Evolutionary conservation across 2,329 filamentous ascomycete species (phyloP), one percentile per base, ranked within the genome.

Genomic region (Beauveria rudraprayagi): DNA sequence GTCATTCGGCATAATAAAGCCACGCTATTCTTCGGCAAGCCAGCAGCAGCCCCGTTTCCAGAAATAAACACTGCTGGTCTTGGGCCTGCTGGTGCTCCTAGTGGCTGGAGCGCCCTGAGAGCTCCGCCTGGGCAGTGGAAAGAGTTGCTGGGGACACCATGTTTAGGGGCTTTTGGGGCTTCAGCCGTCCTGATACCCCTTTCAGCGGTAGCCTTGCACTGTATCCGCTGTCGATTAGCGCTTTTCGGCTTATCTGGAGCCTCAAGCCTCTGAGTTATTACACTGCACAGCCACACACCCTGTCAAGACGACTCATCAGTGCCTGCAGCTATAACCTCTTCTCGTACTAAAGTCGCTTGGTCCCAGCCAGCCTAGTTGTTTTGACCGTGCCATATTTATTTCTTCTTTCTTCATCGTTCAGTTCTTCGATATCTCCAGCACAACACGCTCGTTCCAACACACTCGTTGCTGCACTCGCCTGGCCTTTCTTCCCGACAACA

Each of bases 11-110:
- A 37, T 37, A 37, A 16, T 6, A 37, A 37, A 37, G 34, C 34
- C 34, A 37, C 11, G 11, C 34, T 37, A 37, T 37, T 37, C 34
- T 37, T 37, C 11, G 34, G 34, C 14, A 37, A 16, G 34, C 34
- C 34, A 37, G 34, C 34, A 34, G 9, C 5, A 50, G 58, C 51
- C 51, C 58, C 51, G 44, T 61, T 61, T 61, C 58, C 58, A 28
- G 51, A 61, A 61, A 61, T 61, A 61, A 61, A 48, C 43, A 61
- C 22, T 19, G 51, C 30, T 6, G 2, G 24, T 48, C 59, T 37
- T 61, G 59, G 59, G 30, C 51, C 34, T 10, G 19, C 14, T 9
- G 51, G 44, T 19, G 41, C 46, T 56, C 34, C 19, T 56, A 61
- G 52, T 61, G 59, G 59, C 59, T 61, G 24, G 16, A 17, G 17